Base-by-base conservation (phyloP, 768 basidiomycete species). In the Termitomyces sp. region DNA sequence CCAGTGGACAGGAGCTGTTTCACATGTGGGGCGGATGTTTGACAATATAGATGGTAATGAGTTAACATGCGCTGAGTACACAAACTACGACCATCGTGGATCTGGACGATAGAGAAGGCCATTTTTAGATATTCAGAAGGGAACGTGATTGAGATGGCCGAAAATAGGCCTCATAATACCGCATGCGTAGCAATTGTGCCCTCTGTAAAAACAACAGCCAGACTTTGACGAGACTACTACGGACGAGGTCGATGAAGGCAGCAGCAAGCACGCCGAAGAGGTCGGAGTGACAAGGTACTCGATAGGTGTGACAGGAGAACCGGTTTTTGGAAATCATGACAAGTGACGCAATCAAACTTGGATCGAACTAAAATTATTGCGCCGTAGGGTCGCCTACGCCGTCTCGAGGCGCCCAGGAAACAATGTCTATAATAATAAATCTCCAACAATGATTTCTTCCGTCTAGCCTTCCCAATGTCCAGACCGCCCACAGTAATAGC, bases 321-420 rank as follows among this genome's bases (percentile, higher is more conserved):
- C 46, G 10, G 49, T 25, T n/a, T 25, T 31, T 31, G 44, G 29
- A 31, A n/a, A 6, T 19, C 17, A n/a, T n/a, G n/a, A n/a, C n/a
- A n/a, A n/a, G 49, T 60, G 56, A 56, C 59, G 59, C 56, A 54
- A 60, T 56, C 40, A 17, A 35, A 60, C 51, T 38, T 41, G 44
- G 35, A 53, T 57, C 51, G 38, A 31, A 57, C 55, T 27, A 37
- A 50, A 60, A 54, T 50, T n/a, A 59, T 40, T 31, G 35, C 34
- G 9, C 34, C 16, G 34, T 23, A 35, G 44, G 54, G 54, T 53
- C 34, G 50, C 35, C 37, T 43, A 53, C 52, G 59, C 46, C 46
- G 49, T 60, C 56, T 50, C 46, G 50, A 60, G 47, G 56, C 59
- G 40, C 48, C n/a, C n/a, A n/a, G n/a, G n/a, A n/a, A n/a, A n/a